Conservation (phyloP, 2,329 filamentous ascomycete genomes). For the Penicillium olsonii region DNA sequence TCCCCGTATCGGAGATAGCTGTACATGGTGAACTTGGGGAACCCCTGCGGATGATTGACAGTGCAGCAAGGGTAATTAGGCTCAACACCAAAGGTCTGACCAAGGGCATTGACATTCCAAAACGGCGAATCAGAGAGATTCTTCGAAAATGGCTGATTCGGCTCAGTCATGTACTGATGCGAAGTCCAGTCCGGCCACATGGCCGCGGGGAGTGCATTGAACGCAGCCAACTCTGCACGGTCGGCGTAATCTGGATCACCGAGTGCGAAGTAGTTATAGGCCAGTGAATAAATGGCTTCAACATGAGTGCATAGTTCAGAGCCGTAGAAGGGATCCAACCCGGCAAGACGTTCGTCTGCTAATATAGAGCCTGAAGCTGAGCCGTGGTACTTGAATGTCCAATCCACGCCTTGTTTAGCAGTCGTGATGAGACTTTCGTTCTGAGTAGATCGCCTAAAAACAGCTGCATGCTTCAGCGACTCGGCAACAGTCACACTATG, state of each 20-base stretch:
- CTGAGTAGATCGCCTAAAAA: constrained; percentile 48
- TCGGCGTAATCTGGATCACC: constrained; percentile 54
- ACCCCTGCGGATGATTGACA: constrained; percentile 60
- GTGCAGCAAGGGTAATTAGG: constrained; percentile 58
- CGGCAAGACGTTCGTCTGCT: constrained; percentile 52
- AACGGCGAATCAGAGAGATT: constrained; percentile 48
- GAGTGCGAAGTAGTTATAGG: constrained; percentile 53
- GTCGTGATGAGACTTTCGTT: constrained; percentile 46
- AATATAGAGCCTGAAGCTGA: constrained; percentile 52
- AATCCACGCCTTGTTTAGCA: constrained; percentile 46
- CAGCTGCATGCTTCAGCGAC: constrained; percentile 49
- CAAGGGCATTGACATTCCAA: constrained; percentile 50
- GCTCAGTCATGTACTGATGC: constrained; percentile 57
- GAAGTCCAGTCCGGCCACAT: constrained; percentile 58
- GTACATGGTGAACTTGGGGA: constrained; percentile 56
- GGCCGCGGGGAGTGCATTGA: constrained; percentile 57
- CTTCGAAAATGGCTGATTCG: constrained; percentile 55
- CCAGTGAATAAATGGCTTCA: constrained; percentile 54
- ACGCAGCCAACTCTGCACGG: constrained; percentile 54
- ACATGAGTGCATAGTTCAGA: constrained; percentile 56
- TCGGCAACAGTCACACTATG: constrained; percentile 53
- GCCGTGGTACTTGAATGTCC: constrained; percentile 52
- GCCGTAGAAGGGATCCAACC: constrained; percentile 46
- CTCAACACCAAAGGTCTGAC: constrained; percentile 55
- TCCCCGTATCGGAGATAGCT: constrained; percentile 48